Base-by-base conservation (phyloP, 2,329 filamentous ascomycete species). In the Teratosphaeria epicoccoides region DNA sequence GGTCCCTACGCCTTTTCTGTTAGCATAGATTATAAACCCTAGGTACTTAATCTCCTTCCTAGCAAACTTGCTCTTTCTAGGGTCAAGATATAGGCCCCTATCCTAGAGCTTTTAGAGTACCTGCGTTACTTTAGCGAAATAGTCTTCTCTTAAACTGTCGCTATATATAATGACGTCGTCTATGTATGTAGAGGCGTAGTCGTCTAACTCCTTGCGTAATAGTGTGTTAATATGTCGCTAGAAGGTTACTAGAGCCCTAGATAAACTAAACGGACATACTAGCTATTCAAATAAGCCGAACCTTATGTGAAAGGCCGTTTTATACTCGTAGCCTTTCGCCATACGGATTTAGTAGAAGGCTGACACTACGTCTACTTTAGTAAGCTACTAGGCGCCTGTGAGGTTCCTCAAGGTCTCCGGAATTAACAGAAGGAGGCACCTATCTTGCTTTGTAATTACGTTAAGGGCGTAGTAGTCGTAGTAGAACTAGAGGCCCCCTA, bases 211-310 rank as follows among this genome's bases (percentile, higher is more conserved):
- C 33, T 49, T 48, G 24, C 24, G 33, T 50, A 64, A 44, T 17
- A 55, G n/a, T n/a, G n/a, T n/a, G n/a, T n/a, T n/a, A n/a, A n/a
- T n/a, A n/a, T n/a, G n/a, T n/a, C n/a, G n/a, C 54, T 62, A 57
- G 49, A 63, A 63, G 33, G 54, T 58, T 11, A 22, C 44, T 29
- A 46, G 54, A 7, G 51, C 52, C 40, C 58, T 57, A 37, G 45
- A 43, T 24, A 63, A 50, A 4, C 58, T 46, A 52, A 63, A 61
- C 1, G 51, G 57, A 23, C 53, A 59, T 24, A 60, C 53, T 29
- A 56, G 26, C 37, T 59, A 63, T 40, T 61, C 25, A 47, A 55
- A 63, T 7, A 33, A 51, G 3, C 49, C 22, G 22, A 51, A 51
- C 17, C 23, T 14, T 3, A 28, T 51, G 3, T 29, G 23, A 24